Evolutionary conservation across 75 land plant genomes (phyloP).

Genomic region (Azolla pinnata): DNA sequence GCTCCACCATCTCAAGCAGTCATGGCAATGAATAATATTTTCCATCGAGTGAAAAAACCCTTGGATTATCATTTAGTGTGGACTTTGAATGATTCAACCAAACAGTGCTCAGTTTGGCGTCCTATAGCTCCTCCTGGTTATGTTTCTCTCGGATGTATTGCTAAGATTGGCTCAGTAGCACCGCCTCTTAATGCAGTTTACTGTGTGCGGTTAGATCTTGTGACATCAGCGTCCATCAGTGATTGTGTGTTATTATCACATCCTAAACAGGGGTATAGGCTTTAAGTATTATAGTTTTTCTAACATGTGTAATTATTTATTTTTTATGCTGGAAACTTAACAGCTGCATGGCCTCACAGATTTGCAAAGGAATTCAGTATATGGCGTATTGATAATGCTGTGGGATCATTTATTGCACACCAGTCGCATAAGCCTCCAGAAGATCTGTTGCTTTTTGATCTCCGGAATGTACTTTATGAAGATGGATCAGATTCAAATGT

Average conservation of each 20-base stretch:
- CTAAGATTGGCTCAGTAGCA: slow-evolving; percentile 44
- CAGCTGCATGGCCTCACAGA: too few relatives aligned
- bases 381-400: slow-evolving; percentile 77
- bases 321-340: too few relatives aligned
- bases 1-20: slow-evolving; percentile 91
- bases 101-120: slow-evolving; percentile 79
- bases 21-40: slow-evolving; percentile 74
- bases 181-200: slow-evolving; percentile 63
- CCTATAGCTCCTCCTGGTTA: slow-evolving; percentile 91
- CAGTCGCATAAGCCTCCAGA: slow-evolving; percentile 42
- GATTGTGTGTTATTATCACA: slow-evolving; percentile 63
- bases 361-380: slow-evolving; percentile 70
- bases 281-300: too few relatives aligned
- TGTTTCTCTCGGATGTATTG: slow-evolving; percentile 69
- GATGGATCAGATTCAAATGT: background rate
- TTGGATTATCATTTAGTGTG: slow-evolving; percentile 63
- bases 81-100: slow-evolving; percentile 7
- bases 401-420: slow-evolving; percentile 76
- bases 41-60: slow-evolving; percentile 75
- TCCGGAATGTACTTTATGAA: slow-evolving; percentile 44
- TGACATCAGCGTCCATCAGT: slow-evolving; percentile 51
- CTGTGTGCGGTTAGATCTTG: slow-evolving; percentile 82
- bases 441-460: slow-evolving; percentile 31
- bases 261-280: slow-evolving; percentile 50
- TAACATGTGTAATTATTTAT: too few relatives aligned